Percentiles rank a stretch among this genome's conserved stretches.
Conservation (phyloP, 176 grass and related monocot genomes). For the Themeda triandra region DNA sequence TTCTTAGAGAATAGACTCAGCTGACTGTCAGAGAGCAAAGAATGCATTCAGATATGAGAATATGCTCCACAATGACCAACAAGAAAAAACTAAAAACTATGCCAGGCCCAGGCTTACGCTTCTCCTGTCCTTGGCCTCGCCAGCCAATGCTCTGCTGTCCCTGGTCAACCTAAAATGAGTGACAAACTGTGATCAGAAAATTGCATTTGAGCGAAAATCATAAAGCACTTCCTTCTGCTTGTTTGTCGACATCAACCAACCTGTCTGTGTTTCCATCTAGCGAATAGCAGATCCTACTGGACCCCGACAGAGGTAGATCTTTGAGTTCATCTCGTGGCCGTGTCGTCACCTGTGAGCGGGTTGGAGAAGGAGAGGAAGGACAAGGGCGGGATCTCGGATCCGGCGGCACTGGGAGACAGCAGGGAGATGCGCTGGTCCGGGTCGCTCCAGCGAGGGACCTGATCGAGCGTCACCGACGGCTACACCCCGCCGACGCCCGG, state of each 20-base stretch:
- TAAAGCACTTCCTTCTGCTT: constrained; percentile 9
- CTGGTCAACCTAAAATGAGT: constrained; percentile 56
- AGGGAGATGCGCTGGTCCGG: constrained; percentile 47
- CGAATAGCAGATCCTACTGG: constrained; percentile 35
- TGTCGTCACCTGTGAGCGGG: constrained; percentile 37
- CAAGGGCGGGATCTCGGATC: constrained; percentile 34
- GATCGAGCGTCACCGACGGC: constrained; percentile 61
- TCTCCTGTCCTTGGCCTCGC: constrained; percentile 46
- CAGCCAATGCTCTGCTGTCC: constrained; percentile 46
- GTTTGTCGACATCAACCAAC: constrained; percentile 32
- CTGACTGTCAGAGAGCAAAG: constrained; percentile 39
- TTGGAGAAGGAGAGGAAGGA: constrained; percentile 50
- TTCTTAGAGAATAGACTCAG: constrained; percentile 59
- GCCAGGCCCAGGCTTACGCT: constrained; percentile 58
- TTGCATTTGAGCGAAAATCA: constrained; percentile 2
- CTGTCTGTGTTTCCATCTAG: constrained; percentile 52
- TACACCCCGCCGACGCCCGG: constrained; percentile 47
- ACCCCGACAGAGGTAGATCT: too few species aligned
- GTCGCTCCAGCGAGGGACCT: constrained; percentile 77
- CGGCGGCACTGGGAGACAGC: constrained; percentile 26
- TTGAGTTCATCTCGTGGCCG: too few species aligned
- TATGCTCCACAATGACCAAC: not conserved
- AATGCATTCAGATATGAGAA: not conserved
- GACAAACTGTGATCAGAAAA: constrained; percentile 20
- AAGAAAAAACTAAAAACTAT: not conserved